phyloP scores from a whole-genome alignment of 176 grass and related monocot genomes.

The Bromus sterilis region DNA sequence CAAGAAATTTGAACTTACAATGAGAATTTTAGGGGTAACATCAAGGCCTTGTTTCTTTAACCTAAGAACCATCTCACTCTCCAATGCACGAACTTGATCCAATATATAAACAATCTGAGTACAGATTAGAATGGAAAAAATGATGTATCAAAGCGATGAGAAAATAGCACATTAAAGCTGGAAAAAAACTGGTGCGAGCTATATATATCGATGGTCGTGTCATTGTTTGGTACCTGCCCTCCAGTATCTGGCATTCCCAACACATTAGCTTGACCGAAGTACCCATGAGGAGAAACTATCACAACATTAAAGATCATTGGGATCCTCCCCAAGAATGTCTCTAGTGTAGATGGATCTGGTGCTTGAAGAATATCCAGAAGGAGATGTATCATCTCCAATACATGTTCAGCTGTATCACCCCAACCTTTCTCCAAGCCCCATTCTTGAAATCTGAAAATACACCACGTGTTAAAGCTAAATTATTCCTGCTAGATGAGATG shows the following conservation, averaged over 20 bases:
- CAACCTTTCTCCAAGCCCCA: slow-evolving; percentile 98
- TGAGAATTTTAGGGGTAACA: slow-evolving; percentile 83
- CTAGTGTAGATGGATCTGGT: slow-evolving; percentile 83
- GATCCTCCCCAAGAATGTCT: slow-evolving; percentile 87
- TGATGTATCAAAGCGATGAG: background rate
- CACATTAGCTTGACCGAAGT: slow-evolving; percentile 98
- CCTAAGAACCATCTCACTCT: slow-evolving; percentile 90
- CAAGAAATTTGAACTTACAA: slow-evolving; percentile 44
- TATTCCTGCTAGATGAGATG: background rate
- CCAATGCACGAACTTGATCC: slow-evolving; percentile 92
- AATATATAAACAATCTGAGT: slow-evolving; percentile 88
- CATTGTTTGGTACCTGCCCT: slow-evolving; percentile 62
- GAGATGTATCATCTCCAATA: slow-evolving; percentile 94
- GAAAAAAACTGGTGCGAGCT: no score
- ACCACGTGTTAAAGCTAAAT: background rate
- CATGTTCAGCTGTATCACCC: slow-evolving; percentile 81
- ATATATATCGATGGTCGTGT: background rate
- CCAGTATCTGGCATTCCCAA: slow-evolving; percentile 96
- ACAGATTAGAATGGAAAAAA: background rate
- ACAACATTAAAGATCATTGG: slow-evolving; percentile 99
- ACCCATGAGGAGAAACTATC: slow-evolving; percentile 88
- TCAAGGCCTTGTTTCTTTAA: slow-evolving; percentile 82
- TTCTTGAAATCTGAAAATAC: slow-evolving; percentile 81
- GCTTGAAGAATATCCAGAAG: slow-evolving; percentile 91
- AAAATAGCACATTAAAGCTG: background rate